Base-by-base conservation (phyloP, 345 rosid genomes). In the Boechera divaricarpa region DNA sequence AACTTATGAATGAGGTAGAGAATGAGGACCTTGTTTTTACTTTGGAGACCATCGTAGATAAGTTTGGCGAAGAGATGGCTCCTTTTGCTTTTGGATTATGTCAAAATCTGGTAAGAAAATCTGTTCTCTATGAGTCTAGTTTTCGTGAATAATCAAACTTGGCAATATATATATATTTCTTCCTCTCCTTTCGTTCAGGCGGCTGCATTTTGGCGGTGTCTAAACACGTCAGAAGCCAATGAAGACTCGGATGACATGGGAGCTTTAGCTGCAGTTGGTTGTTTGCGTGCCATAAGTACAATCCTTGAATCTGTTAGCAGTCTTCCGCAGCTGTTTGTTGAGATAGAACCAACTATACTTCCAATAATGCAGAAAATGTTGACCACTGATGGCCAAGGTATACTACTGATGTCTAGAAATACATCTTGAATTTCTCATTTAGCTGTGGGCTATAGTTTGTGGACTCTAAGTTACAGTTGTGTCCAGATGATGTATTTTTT, bases 361-460 rank as follows among this genome's bases (percentile, higher is more conserved):
- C 98, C 97, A 41, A 87, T 93, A 79, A 89, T 91, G 98, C 93
- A 84, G 77, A 88, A 86, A 81, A 93, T 93, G 98, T 71, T 93
- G 89, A 93, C 99, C 66, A 87, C 94, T 18, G 99, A 91, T 80
- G 99, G 99, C 60, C 97, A 91, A 83, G 99, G 99, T 93, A 74
- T 58, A 61, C 18, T 21, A 21, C 24, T 44, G 56, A 54, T 68
- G 38, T 42, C 31, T 60, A 41, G 21, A 67, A 35, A 44, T 39
- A 54, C 60, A n/a, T 69, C 36, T 33, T 53, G 44, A 54, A 15
- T 69, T 53, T 44, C n/a, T 63, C 65, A 41, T 62, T 54, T 45
- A 77, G 41, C 18, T 45, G 21, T 54, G 42, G 45, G 41, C 32
- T n/a, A 3, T 70, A 3, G 33, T 63, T 70, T 44, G 35, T 70